Percentiles rank a stretch among this genome's conserved stretches.
phyloP scores from a whole-genome alignment of 345 rosid species.

The Cardamine occulta region DNA sequence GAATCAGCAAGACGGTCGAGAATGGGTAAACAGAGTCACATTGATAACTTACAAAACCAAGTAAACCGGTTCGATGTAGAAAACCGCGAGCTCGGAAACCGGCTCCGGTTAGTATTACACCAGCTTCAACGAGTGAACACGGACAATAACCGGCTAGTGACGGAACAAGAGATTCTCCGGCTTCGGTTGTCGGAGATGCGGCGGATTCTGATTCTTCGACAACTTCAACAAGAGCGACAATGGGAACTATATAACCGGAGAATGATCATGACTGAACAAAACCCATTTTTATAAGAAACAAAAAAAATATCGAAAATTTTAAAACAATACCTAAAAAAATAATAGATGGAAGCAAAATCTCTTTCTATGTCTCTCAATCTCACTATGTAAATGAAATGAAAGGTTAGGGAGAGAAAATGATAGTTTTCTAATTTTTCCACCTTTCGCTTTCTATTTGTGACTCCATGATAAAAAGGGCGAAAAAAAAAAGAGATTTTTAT shows the following conservation, averaged over 20 bases:
- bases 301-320: neutral
- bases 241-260: conserved; percentile 58
- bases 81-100: conserved; percentile 73
- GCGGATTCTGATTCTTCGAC: conserved; percentile 57
- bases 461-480: neutral
- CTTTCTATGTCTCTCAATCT: conserved; percentile 28
- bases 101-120: conserved; percentile 52
- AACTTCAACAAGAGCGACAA: conserved; percentile 56
- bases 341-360: conserved; percentile 4
- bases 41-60: conserved; percentile 74
- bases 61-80: conserved; percentile 65
- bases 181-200: conserved; percentile 59
- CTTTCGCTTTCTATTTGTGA: conserved; percentile 24
- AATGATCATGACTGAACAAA: conserved; percentile 50
- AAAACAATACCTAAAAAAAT: neutral
- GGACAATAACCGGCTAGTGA: conserved; percentile 66
- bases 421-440: conserved; percentile 33
- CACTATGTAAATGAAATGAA: conserved; percentile 38
- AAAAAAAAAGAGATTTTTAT: neutral
- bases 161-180: conserved; percentile 64
- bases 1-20: conserved; percentile 93
- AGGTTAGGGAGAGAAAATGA: conserved; percentile 31
- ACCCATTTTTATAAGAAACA: conserved; percentile 28
- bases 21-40: conserved; percentile 80
- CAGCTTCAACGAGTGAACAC: conserved; percentile 52